Base-by-base conservation (phyloP, 306 rosid genomes). In the Quercus berberidifolia region DNA sequence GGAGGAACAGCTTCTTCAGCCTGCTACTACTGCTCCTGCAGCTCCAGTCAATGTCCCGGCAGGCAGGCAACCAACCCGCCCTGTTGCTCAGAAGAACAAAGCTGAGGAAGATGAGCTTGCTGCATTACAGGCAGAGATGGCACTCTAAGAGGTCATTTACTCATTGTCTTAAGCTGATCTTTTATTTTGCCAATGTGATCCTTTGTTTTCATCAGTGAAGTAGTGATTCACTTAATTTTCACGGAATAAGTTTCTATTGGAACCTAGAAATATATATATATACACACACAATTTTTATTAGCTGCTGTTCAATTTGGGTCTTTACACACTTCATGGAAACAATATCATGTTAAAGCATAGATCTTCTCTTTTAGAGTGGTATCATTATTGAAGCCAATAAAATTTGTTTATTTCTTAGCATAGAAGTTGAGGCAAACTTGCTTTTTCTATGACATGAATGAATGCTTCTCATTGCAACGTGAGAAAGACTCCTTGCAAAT, bases 51-150 rank as follows among this genome's bases (percentile, higher is more conserved):
- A 87, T 6, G 93, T 83, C 75, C 98, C 97, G 65, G 92, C 92
- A 6, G 96, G 98, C 57, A 84, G 88, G 74, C 98, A 86, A 83
- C 89, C 98, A 57, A 77, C 91, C 74, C 96, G 93, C 19, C 94
- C 97, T 15, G 79, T 77, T 69, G 89, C 98, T 35, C 72, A 15
- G 78, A 93, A 74, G 80, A 93, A 82, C 31, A 93, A 94, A 72
- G 92, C 91, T 3, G 99, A 95, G 84, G 99, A 95, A 64, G 97
- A 91, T 79, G 98, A 96, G 84, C 83, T 96, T 81, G 99, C 94
- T 49, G 99, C 99, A 43, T 80, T 93, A 87, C 99, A 93, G 85
- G 99, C 98, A 56, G 99, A 96, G 94, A 91, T 96, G 99, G 97
- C 98, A n/a, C 97, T 96, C 70, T 96, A 86, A 91, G 88, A 83